Conservation (phyloP, 2,329 filamentous ascomycete species). For the Neofusicoccum sp. region DNA sequence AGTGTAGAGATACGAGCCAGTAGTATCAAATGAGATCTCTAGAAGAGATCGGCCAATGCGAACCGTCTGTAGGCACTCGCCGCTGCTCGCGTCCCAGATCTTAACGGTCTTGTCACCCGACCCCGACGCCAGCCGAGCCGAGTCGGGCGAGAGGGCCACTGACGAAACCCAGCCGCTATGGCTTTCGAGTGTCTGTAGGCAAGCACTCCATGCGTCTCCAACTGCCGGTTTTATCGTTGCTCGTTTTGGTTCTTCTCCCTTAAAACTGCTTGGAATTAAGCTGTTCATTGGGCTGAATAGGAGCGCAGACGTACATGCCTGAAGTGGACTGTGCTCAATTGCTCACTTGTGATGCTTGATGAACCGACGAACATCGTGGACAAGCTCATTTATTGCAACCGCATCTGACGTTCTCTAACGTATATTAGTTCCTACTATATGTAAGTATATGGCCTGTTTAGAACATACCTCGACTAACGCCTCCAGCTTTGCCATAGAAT, state of each 20-base stretch:
- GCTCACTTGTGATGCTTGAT: constrained; percentile 24
- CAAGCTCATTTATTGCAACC: constrained; percentile 4
- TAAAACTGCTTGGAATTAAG: constrained; percentile 19
- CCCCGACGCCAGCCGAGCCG: constrained; percentile 22
- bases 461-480: constrained; percentile 17
- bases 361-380: constrained; percentile 25
- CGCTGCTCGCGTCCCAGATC: constrained; percentile 24
- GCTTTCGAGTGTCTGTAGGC: constrained; percentile 22
- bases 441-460: not conserved
- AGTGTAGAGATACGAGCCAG: constrained; percentile 24
- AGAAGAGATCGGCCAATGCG: constrained; percentile 15
- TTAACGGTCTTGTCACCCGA: constrained; percentile 23
- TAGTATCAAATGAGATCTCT: constrained; percentile 24
- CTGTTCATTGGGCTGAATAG: constrained; percentile 23
- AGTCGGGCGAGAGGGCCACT: constrained; percentile 29
- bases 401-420: not conserved
- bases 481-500: constrained; percentile 21
- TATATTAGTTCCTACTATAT: constrained; percentile 12
- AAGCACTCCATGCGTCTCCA: constrained; percentile 17
- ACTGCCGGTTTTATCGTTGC: constrained; percentile 22
- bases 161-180: constrained; percentile 21
- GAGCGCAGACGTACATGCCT: constrained; percentile 27
- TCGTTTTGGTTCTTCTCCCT: constrained; percentile 20
- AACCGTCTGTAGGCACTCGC: constrained; percentile 21
- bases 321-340: constrained; percentile 26